These are phyloP conservation scores for Rhodotorula sp. DNA, from an alignment of 1,284 basidiomycete species.

Conservation along the genomic window DNA sequence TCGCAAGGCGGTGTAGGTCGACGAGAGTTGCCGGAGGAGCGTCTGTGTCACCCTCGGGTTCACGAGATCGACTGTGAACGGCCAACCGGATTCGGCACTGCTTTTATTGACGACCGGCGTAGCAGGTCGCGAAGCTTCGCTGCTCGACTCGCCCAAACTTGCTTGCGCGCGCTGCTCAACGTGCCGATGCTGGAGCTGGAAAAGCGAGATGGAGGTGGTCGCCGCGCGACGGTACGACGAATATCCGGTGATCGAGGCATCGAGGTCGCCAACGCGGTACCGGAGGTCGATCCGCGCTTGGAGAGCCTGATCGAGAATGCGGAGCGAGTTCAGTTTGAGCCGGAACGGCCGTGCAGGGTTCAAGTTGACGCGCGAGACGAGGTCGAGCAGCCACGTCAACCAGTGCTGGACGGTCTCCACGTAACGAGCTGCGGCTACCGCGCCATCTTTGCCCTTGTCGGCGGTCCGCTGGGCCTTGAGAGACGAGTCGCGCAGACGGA, in stretches of 20 bases:
- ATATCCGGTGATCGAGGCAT: slow-evolving; percentile 22
- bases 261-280: slow-evolving; percentile 10
- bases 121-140: slow-evolving; percentile 1
- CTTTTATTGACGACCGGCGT: background rate
- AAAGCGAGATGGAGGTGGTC: slow-evolving; percentile 26
- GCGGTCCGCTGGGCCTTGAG: slow-evolving; percentile 25
- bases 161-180: background rate
- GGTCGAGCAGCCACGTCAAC: slow-evolving; percentile 20
- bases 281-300: slow-evolving; percentile 31
- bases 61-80: slow-evolving; percentile 32
- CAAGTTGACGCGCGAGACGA: slow-evolving; percentile 26
- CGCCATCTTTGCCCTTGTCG: slow-evolving; percentile 21
- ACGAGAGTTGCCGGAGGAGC: slow-evolving; percentile 31
- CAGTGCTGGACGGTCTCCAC: slow-evolving; percentile 18
- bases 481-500: slow-evolving; percentile 35
- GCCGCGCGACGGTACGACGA: slow-evolving; percentile 34
- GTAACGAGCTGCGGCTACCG: slow-evolving; percentile 14
- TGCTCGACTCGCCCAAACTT: background rate
- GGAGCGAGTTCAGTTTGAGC: slow-evolving; percentile 35
- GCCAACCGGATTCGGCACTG: slow-evolving; percentile 26
- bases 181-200: slow-evolving; percentile 27
- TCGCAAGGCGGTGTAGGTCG: slow-evolving; percentile 36
- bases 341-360: slow-evolving; percentile 38
- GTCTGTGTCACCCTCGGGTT: slow-evolving; percentile 27
- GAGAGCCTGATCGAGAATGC: slow-evolving; percentile 35